phyloP scores from a whole-genome alignment of 352 stramenopile species.

The Globisporangium nagaii region DNA sequence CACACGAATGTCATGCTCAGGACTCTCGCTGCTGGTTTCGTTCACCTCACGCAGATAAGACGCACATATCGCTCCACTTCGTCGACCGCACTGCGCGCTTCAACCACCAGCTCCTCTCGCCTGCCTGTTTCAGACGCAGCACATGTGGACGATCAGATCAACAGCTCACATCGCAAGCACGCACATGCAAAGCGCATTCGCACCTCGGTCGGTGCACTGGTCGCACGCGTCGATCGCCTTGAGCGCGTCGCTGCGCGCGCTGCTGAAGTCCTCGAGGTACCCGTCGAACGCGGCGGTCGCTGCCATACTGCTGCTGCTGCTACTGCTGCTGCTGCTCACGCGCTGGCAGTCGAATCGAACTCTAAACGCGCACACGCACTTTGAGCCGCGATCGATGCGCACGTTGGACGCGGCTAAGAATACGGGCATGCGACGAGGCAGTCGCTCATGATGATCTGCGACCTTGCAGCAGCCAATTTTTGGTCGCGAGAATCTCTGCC shows the following conservation, averaged over 20 bases:
- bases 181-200: not conserved
- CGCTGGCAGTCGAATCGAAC: no score
- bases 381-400: not conserved
- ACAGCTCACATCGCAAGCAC: not conserved
- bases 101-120: slow-evolving; percentile 42
- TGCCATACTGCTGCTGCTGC: not conserved
- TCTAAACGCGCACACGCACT: not conserved
- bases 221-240: slow-evolving; percentile 47
- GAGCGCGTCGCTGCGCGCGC: slow-evolving; percentile 36
- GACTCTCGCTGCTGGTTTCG: no score
- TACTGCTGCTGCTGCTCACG: not conserved
- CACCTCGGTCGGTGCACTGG: slow-evolving; percentile 20
- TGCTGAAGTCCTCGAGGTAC: slow-evolving; percentile 50
- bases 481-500: no score
- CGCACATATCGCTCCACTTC: slow-evolving; percentile 75
- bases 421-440: no score
- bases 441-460: no score
- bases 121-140: slow-evolving; percentile 13
- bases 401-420: slow-evolving; percentile 2
- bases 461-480: no score
- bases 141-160: not conserved
- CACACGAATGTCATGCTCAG: no score
- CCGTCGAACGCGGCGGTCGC: slow-evolving; percentile 32
- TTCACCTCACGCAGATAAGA: no score
- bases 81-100: slow-evolving; percentile 39